Evolutionary conservation across 1,139 yeast species (phyloP).

Genomic region (Yamadazyma taylorii): DNA sequence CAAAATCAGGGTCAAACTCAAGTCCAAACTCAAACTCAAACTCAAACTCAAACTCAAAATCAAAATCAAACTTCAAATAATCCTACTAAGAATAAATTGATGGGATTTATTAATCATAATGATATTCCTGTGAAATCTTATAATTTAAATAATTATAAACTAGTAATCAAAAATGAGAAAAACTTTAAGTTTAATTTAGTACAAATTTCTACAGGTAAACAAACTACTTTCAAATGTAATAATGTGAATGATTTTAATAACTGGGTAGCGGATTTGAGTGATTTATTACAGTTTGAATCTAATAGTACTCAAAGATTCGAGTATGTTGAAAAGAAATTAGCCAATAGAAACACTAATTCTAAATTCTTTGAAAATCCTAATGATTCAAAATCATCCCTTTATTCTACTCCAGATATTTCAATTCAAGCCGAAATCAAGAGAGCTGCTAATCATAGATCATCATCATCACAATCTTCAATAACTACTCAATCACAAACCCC

Average conservation of each 20-base stretch:
- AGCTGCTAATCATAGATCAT: background rate
- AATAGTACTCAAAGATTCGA: slow-evolving; percentile 36
- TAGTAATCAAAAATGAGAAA: slow-evolving; percentile 34
- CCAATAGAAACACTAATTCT: slow-evolving; percentile 7
- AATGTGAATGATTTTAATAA: slow-evolving; percentile 28
- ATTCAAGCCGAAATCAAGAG: background rate
- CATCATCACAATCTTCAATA: background rate
- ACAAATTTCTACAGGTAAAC: slow-evolving; percentile 29
- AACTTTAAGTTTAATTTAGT: slow-evolving; percentile 37
- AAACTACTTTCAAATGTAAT: slow-evolving; percentile 41
- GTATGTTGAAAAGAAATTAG: slow-evolving; percentile 29
- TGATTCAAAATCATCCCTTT: slow-evolving; percentile 1
- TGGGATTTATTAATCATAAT: slow-evolving; percentile 44
- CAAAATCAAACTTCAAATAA: too few species aligned
- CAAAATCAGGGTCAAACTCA: slow-evolving; percentile 6
- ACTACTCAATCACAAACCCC: too few species aligned
- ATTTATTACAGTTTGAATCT: slow-evolving; percentile 37
- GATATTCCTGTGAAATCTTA: slow-evolving; percentile 45
- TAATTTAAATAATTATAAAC: slow-evolving; percentile 40
- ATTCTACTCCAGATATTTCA: background rate
- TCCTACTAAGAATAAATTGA: slow-evolving; percentile 33
- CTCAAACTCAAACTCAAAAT: too few species aligned
- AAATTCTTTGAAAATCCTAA: slow-evolving; percentile 1
- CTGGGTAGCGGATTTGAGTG: slow-evolving; percentile 43
- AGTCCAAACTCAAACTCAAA: too few species aligned